A percentile compares a stretch with the other conserved stretches of the same genome.
These are phyloP conservation scores for Botrytis sinoallii DNA, from an alignment of 2,329 filamentous ascomycete genomes.

Conservation along the genomic window DNA sequence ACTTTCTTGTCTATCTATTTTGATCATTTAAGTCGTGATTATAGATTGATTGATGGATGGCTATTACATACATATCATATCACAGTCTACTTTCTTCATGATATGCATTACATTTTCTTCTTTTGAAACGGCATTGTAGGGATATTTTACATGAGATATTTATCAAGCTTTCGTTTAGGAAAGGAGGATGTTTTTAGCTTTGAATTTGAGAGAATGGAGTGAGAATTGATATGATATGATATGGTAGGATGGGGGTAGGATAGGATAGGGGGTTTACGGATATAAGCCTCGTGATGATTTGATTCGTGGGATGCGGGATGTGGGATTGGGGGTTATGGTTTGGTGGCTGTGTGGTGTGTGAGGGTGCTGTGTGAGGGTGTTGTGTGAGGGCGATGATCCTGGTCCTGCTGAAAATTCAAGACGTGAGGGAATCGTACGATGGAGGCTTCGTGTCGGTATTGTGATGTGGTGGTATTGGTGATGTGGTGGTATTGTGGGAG, in stretches of 20 bases:
- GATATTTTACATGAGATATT: not conserved
- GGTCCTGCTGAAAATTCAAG: not conserved
- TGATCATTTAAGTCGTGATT: not conserved
- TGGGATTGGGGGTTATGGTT: not conserved
- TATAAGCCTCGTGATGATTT: not conserved
- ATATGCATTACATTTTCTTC: not conserved
- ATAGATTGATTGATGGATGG: not conserved
- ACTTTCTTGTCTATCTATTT: not conserved
- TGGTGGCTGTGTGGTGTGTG: not conserved
- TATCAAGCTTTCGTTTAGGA: too few species aligned
- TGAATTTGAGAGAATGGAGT: too few species aligned
- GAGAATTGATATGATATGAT: too few species aligned
- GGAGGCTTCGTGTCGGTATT: too few species aligned
- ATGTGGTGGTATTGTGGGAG: not conserved
- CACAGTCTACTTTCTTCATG: not conserved
- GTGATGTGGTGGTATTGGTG: too few species aligned
- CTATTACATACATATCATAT: not conserved
- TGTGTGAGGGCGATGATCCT: not conserved
- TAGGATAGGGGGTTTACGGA: not conserved
- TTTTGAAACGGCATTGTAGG: not conserved
- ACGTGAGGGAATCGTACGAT: too few species aligned
- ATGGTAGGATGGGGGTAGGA: not conserved
- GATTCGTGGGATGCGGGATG: too few species aligned
- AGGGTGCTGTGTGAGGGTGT: not conserved
- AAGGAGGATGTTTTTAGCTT: not conserved